A percentile compares a stretch with the other conserved stretches of the same genome.
Evolutionary conservation across 129 eudicot genomes (phyloP).

Genomic region (Chrysanthemum makinoi): DNA sequence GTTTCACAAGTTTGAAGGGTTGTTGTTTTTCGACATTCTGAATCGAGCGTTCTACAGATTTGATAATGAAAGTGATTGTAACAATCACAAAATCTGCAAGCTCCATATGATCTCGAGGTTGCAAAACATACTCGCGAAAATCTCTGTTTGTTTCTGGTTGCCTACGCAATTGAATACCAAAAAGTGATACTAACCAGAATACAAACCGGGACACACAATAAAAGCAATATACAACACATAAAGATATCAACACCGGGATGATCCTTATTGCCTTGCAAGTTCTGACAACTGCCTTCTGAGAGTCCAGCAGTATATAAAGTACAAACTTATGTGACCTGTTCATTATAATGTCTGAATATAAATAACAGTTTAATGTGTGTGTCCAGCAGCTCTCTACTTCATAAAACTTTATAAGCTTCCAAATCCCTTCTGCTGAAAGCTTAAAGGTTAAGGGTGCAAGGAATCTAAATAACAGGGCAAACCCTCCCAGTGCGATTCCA

Average conservation of each 20-base stretch:
- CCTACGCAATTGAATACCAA: background rate
- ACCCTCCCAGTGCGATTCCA: too few relatives aligned
- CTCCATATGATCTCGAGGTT: background rate
- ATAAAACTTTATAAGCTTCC: background rate
- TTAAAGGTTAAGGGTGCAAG: background rate
- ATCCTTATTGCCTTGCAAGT: background rate
- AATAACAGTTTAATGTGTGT: too few relatives aligned
- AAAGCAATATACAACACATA: too few relatives aligned
- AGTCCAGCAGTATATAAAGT: too few relatives aligned
- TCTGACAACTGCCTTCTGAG: background rate
- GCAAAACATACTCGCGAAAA: background rate
- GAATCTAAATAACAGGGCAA: too few relatives aligned
- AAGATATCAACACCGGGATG: background rate
- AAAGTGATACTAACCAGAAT: background rate
- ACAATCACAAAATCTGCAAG: too few relatives aligned
- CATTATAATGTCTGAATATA: too few relatives aligned
- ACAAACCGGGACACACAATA: too few relatives aligned
- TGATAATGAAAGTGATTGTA: too few relatives aligned
- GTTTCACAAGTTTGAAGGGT: background rate
- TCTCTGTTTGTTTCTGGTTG: background rate
- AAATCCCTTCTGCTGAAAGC: background rate
- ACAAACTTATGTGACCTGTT: background rate
- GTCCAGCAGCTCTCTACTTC: background rate
- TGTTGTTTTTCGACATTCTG: background rate
- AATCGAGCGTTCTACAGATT: too few relatives aligned